Conservation (phyloP, 345 rosid species). For the Chamaenerion angustifolium region DNA sequence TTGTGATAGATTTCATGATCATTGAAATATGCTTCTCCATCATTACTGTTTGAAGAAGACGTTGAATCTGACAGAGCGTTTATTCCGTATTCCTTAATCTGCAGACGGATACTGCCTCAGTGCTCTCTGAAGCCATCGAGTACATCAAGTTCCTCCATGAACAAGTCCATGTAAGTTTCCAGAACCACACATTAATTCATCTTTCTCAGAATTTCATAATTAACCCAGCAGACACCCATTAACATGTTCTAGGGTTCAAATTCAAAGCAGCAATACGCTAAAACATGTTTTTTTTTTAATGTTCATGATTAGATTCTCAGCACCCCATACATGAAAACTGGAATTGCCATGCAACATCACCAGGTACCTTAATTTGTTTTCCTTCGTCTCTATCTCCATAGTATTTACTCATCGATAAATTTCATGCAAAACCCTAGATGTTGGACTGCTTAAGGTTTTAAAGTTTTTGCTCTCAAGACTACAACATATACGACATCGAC, state of each 20-base stretch:
- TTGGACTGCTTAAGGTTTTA: background rate
- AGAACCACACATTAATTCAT: no score
- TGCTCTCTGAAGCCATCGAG: conserved; percentile 94
- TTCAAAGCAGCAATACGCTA: no score
- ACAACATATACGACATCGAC: no score
- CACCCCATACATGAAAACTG: conserved; percentile 89
- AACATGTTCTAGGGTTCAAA: no score
- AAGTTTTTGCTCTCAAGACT: no score
- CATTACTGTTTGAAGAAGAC: no score
- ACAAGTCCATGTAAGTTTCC: conserved; percentile 65
- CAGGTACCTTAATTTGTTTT: conserved; percentile 13
- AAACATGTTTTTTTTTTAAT: no score
- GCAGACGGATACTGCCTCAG: conserved; percentile 99
- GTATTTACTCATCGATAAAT: no score
- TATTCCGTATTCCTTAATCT: background rate
- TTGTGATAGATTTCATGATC: no score
- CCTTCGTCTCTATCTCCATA: background rate
- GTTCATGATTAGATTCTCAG: conserved; percentile 88
- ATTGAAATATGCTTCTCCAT: no score
- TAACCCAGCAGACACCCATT: no score
- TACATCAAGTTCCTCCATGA: conserved; percentile 95
- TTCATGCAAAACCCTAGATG: background rate
- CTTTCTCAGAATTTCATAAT: no score
- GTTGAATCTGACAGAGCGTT: background rate
- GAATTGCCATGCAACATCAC: conserved; percentile 71